These are phyloP conservation scores for Metarhizium anisopliae DNA, from an alignment of 2,329 filamentous ascomycete genomes.

Conservation along the genomic window DNA sequence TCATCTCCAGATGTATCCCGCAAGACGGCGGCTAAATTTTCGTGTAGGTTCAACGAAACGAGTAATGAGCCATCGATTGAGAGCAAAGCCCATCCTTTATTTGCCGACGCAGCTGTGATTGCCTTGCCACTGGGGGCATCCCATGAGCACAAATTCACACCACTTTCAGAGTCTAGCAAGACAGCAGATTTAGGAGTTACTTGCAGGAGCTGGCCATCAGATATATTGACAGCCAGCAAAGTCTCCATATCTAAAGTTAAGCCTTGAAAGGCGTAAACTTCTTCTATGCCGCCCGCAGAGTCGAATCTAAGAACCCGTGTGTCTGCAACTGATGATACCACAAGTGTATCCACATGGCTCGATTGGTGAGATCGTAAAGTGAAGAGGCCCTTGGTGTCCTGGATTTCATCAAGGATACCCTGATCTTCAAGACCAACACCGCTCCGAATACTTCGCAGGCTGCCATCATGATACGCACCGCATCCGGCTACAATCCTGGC, in stretches of 20 bases:
- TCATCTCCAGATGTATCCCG: constrained; percentile 50
- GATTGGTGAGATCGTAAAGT: constrained; percentile 46
- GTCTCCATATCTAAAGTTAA: constrained; percentile 63
- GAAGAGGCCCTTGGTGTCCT: constrained; percentile 65
- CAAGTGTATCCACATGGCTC: constrained; percentile 55
- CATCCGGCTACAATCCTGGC: constrained; percentile 89
- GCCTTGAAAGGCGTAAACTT: constrained; percentile 67
- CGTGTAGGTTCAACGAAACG: constrained; percentile 55
- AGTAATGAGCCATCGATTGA: constrained; percentile 68
- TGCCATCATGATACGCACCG: constrained; percentile 82
- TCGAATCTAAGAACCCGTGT: constrained; percentile 77
- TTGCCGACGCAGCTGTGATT: constrained; percentile 74
- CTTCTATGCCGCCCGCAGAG: constrained; percentile 69
- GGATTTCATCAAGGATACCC: constrained; percentile 72
- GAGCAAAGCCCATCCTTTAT: constrained; percentile 59
- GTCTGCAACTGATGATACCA: constrained; percentile 75
- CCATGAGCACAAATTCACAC: constrained; percentile 52
- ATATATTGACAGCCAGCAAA: constrained; percentile 58
- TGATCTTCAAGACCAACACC: constrained; percentile 87
- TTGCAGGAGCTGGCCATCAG: constrained; percentile 59
- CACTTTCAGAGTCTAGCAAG: constrained; percentile 52
- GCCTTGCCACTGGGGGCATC: constrained; percentile 34
- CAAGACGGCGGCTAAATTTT: constrained; percentile 47
- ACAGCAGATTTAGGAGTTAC: constrained; percentile 58
- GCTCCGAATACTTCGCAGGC: constrained; percentile 80